Evolutionary conservation across 73 alveolate species (phyloP), one percentile per base, ranked within the genome.

Genomic region (Paramecium bursaria): DNA sequence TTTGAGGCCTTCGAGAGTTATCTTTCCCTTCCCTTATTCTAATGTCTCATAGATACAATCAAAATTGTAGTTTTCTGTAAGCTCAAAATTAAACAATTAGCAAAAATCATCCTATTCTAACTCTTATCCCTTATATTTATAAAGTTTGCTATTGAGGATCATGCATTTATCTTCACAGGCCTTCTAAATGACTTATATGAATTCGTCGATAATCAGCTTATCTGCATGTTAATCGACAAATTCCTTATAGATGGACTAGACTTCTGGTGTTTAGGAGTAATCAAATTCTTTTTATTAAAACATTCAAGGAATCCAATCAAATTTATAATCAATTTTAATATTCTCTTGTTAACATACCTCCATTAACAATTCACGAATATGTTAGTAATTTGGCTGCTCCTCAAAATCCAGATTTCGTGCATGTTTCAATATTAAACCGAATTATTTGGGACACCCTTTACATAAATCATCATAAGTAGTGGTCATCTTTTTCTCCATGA

Each of bases 351-450:
- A 11, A 79, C 75, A 53, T 7, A 79, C 77, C 33, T 55, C 35
- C 53, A 74, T 54, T 26, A 86, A 51, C 10, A 75, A 17, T 31
- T 85, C 46, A 31, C 54, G 74, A 26, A 88, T 21, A 75, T 88
- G 53, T 35, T 49, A 27, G 55, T 88, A 88, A 86, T 88, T 74
- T 6, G 99, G 99, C 46, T 80, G 90, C 77, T 95, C 98, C 74
- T 95, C 99, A 75, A 95, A 96, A 53, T 87, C 90, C 50, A 96
- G 74, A 33, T 91, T 88, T 54, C 96, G 87, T 55, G 97, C 91
- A 90, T 96, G 95, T 75, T 92, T 94, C 74, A 95, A 31, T 73
- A 94, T 94, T 39, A 74, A 91, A 0, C 88, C 92, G 86, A 97
- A 90, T 89, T 95, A 98, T 55, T 88, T 76, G 5, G 99, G 98